Evolutionary conservation across 169 alveolate species (phyloP).

Genomic region (Amoebophrya sp.): DNA sequence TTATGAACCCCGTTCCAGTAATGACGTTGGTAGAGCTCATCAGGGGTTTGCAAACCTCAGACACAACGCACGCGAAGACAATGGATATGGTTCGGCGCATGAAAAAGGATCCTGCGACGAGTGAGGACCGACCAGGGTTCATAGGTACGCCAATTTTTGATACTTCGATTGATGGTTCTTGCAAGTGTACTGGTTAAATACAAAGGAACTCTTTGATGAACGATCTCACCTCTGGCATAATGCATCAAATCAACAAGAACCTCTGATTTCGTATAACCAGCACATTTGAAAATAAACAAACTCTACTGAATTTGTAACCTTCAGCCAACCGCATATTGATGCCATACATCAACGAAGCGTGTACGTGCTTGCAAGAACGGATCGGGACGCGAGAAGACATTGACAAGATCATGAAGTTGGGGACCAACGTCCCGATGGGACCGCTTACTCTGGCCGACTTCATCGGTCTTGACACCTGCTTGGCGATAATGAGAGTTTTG

Average conservation of each 20-base stretch:
- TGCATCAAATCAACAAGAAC: too few species aligned
- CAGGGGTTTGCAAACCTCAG: conserved; percentile 44
- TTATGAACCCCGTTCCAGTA: conserved; percentile 84
- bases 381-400: conserved; percentile 67
- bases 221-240: too few species aligned
- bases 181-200: too few species aligned
- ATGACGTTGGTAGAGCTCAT: conserved; percentile 66
- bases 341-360: conserved; percentile 82
- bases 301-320: conserved; percentile 27
- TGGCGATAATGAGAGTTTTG: conserved; percentile 63
- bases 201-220: too few species aligned
- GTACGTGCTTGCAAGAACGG: conserved; percentile 61
- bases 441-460: conserved; percentile 82
- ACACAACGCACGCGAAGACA: conserved; percentile 40
- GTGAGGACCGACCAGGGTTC: conserved; percentile 26
- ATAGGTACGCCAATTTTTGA: background rate
- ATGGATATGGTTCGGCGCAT: conserved; percentile 23
- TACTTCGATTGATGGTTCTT: background rate
- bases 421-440: conserved; percentile 87
- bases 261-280: too few species aligned
- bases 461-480: conserved; percentile 79
- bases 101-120: background rate
- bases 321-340: conserved; percentile 70
- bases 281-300: conserved; percentile 22
- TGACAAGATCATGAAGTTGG: conserved; percentile 75